Evolutionary conservation across 139 green algal species (phyloP).

Genomic region (Diplosphaera chodatii): DNA sequence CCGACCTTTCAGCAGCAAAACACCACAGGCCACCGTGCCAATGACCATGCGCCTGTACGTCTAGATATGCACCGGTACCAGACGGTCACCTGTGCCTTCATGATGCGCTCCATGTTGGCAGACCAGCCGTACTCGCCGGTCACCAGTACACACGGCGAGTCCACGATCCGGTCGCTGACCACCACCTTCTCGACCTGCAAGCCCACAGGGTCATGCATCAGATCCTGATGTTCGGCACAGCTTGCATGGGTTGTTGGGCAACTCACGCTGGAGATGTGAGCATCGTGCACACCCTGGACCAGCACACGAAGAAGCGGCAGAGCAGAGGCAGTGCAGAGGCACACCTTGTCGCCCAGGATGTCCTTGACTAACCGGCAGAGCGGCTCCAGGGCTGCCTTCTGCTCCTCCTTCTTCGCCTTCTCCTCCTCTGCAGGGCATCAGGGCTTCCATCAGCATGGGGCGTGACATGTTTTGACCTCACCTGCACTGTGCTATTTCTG

Average conservation of each 20-base stretch:
- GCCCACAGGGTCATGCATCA: background rate
- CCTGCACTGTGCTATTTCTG: too few relatives aligned
- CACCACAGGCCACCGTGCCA: too few relatives aligned
- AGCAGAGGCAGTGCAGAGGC: background rate
- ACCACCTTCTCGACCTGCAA: constrained; percentile 67
- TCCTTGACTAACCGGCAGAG: constrained; percentile 96
- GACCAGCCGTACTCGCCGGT: constrained; percentile 99
- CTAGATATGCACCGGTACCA: background rate
- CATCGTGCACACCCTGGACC: too few relatives aligned
- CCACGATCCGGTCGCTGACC: constrained; percentile 96
- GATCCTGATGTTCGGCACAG: too few relatives aligned
- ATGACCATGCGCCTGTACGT: too few relatives aligned
- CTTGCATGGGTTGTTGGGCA: too few relatives aligned
- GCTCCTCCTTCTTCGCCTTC: constrained; percentile 86
- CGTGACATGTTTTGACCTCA: too few relatives aligned
- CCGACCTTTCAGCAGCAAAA: too few relatives aligned
- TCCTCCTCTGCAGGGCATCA: constrained; percentile 42
- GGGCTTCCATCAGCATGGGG: too few relatives aligned
- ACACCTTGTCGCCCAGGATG: constrained; percentile 95
- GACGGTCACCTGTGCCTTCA: constrained; percentile 86
- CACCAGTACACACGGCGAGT: constrained; percentile 98
- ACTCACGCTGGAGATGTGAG: too few relatives aligned
- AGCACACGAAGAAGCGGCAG: too few relatives aligned
- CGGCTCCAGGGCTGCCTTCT: constrained; percentile 89
- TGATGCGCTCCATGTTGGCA: constrained; percentile 99